Conservation (phyloP, 768 basidiomycete genomes). For the Lactifluus echinatus region DNA sequence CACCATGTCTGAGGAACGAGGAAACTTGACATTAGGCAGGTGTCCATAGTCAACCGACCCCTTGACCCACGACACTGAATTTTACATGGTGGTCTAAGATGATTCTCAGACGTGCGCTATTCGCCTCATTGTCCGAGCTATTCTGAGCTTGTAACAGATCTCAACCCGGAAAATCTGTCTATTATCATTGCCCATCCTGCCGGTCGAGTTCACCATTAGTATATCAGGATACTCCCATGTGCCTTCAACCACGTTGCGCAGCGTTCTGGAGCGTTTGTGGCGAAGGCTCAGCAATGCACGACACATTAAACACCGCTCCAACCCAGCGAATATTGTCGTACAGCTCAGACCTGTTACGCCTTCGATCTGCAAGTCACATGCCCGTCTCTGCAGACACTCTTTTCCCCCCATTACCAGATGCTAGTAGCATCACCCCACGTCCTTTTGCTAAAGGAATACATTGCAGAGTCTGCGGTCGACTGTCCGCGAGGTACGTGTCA, state of each 20-base stretch:
- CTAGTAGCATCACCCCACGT: constrained; percentile 37
- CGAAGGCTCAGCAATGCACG: constrained; percentile 24
- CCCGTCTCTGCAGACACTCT: constrained; percentile 28
- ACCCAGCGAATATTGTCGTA: constrained; percentile 27
- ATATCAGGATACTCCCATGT: constrained; percentile 51
- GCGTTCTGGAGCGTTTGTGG: constrained; percentile 41
- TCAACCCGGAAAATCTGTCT: not conserved
- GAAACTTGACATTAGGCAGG: not conserved
- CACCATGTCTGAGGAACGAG: not conserved
- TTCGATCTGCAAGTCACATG: constrained; percentile 7
- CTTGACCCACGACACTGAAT: not conserved
- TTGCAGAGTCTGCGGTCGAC: constrained; percentile 57
- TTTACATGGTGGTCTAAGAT: not conserved
- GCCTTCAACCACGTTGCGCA: constrained; percentile 50
- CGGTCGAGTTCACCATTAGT: constrained; percentile 38
- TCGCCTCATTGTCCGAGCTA: not conserved
- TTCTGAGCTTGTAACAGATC: constrained; percentile 1
- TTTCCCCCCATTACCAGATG: constrained; percentile 29
- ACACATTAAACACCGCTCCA: constrained; percentile 44
- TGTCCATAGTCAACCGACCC: not conserved
- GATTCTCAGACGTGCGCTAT: not conserved
- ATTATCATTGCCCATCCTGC: constrained; percentile 37
- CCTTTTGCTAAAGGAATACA: constrained; percentile 60
- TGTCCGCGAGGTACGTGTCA: constrained; percentile 57
- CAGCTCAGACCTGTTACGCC: constrained; percentile 23